Conservation (phyloP, 179 eudicot species). For the Silene noctiflora region DNA sequence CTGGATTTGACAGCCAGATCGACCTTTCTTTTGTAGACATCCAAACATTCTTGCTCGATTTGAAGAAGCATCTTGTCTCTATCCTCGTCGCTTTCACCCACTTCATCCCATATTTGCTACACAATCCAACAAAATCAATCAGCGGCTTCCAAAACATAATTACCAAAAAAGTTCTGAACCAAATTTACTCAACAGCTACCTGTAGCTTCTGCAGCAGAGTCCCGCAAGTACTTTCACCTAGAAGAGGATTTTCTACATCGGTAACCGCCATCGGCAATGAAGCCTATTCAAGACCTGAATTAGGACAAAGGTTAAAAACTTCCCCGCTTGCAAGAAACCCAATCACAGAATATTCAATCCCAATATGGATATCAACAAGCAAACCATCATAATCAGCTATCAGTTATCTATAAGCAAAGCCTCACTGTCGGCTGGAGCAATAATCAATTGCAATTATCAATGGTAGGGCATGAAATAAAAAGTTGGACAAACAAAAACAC, state of each 20-base stretch:
- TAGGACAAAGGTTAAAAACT: slow-evolving; percentile 17
- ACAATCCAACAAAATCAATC: slow-evolving; percentile 14
- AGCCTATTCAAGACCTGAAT: slow-evolving; percentile 34
- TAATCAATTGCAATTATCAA: slow-evolving; percentile 11
- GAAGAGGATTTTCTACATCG: slow-evolving; percentile 52
- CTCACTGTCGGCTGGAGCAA: neutral
- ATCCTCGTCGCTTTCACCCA: slow-evolving; percentile 91
- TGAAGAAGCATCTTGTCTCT: slow-evolving; percentile 95
- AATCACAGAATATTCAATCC: neutral
- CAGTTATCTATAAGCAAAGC: neutral
- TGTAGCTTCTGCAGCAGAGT: slow-evolving; percentile 78
- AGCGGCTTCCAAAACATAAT: slow-evolving; percentile 3
- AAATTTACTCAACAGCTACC: slow-evolving; percentile 33
- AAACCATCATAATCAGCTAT: slow-evolving; percentile 4
- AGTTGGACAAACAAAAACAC: neutral
- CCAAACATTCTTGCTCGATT: slow-evolving; percentile 88
- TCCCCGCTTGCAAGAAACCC: neutral
- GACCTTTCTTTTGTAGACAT: slow-evolving; percentile 95
- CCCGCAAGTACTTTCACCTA: slow-evolving; percentile 68
- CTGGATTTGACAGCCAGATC: slow-evolving; percentile 88
- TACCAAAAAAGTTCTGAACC: neutral
- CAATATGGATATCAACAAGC: neutral
- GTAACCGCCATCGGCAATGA: slow-evolving; percentile 56
- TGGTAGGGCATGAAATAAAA: neutral
- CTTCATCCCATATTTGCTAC: slow-evolving; percentile 99